Evolutionary conservation across 768 basidiomycete species (phyloP), one percentile per base, ranked within the genome.

Genomic region (Leucocoprinus sp.): DNA sequence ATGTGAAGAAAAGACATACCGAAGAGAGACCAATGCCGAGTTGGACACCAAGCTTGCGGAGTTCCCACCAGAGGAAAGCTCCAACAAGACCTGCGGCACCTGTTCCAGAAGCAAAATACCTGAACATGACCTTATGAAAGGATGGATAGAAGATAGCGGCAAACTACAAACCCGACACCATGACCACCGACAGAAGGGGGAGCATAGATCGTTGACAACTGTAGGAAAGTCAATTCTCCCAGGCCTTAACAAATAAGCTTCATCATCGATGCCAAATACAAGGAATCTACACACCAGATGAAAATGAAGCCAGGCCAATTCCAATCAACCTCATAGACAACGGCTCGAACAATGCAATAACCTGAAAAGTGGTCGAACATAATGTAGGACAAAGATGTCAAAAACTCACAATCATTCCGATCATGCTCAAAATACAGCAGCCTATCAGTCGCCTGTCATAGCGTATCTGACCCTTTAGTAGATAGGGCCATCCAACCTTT

Each of bases 31-130:
- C 87, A 18, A 98, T 80, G 1, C 93, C 96, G 8, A 69, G 55
- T 35, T 80, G 75, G 4, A 99, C 90, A 17, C 96, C 95, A 0
- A 95, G 64, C 1, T 78, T 76, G 15, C 96, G 72, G 3, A 98
- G 66, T 52, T 91, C 72, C 95, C 95, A 98, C 96, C 96, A 98
- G 9, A 96, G 57, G 29, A 86, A 84, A 0, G 95, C 92, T 5
- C 95, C 95, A 1, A 83, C 84, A 1, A 99, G 76, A 0, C 95
- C 95, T 0, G 95, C 95, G 4, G 86, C 90, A 1, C 95, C 95
- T 0, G 95, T 98, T 0, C 95, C 95, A 7, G 84, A 84, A 5
- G 93, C 83, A 62, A 97, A 99, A 57, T 92, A 96, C 4, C 86
- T 87, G 34, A 2, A 34, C 36, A 1, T 38, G n/a, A n/a, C n/a